Evolutionary conservation across 177 flowering plant genomes (phyloP), one percentile per base, ranked within the genome.

Genomic region (Vitis hybrid): DNA sequence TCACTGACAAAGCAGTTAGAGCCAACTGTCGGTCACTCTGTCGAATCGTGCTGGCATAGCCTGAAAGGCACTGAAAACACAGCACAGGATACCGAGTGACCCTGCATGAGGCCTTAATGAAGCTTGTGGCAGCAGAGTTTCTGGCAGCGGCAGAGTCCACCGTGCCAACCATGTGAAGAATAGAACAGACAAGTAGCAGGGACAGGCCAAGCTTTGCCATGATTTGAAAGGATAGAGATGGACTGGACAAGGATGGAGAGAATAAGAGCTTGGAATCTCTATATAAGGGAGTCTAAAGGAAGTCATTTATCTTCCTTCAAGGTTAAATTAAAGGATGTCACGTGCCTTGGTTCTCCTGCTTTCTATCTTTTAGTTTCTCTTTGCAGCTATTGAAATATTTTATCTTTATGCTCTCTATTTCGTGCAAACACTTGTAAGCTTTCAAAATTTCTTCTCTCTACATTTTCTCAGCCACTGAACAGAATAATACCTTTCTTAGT

Each of bases 41-140:
- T 9, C 70, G 70, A 55, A 88, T 79, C 2, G 50, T 29, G 58
- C 16, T 62, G 14, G 84, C 81, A 39, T 79, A 84, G 18, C 69
- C 66, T 3, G 85, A 69, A 66, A 86, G 87, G 55, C 70, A 75
- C 8, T 81, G 78, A 11, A 85, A 71, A 61, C 92, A 88, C 0
- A 86, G 67, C 0, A 70, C 53, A 1, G 84, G 85, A 68, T 82
- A 86, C 22, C 66, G 78, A 2, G 90, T 88, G 73, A 73, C 73
- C 16, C 64, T 69, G 75, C 92, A 88, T 1, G 86, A 80, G 56
- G 76, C 29, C 52, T 56, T 64, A 70, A 87, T 81, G 83, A 85
- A 87, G 10, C 61, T 68, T n/a, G 76, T 52, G 57, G 83, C 22
- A 31, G 26, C 33, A 5, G 80, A 16, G 18, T 49, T 26, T 11